These are phyloP conservation scores for Hygrocybe coccinea DNA, from an alignment of 768 basidiomycete genomes.

Conservation along the genomic window DNA sequence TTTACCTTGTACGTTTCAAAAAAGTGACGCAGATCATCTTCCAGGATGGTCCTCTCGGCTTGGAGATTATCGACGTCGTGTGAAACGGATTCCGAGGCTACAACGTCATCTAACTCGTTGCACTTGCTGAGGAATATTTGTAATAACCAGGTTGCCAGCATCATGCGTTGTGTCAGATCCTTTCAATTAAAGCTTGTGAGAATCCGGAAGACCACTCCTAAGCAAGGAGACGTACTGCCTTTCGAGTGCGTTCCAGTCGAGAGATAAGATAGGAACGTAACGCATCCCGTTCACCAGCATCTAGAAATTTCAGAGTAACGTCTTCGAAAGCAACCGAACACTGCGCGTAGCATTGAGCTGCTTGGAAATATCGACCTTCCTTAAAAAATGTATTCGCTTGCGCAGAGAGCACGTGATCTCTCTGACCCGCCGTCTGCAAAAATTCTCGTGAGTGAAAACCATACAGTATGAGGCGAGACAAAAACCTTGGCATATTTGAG, in stretches of 20 bases:
- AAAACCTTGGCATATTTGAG: slow-evolving; percentile 75
- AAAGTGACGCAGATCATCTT: slow-evolving; percentile 91
- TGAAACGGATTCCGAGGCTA: slow-evolving; percentile 78
- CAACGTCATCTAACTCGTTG: slow-evolving; percentile 90
- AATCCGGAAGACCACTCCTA: not conserved
- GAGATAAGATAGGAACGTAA: slow-evolving; percentile 86
- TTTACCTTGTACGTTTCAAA: slow-evolving; percentile 88
- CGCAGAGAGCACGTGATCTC: slow-evolving; percentile 75
- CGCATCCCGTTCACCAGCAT: slow-evolving; percentile 85
- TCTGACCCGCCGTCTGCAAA: slow-evolving; percentile 74
- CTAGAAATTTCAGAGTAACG: slow-evolving; percentile 84
- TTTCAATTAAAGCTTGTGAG: slow-evolving; percentile 26
- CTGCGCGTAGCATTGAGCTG: slow-evolving; percentile 89
- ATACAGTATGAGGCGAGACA: not conserved
- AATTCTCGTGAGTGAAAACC: slow-evolving; percentile 1
- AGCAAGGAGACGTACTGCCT: slow-evolving; percentile 52
- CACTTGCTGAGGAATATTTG: slow-evolving; percentile 97
- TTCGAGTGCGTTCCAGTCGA: slow-evolving; percentile 77
- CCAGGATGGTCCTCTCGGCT: slow-evolving; percentile 73
- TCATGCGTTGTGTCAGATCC: slow-evolving; percentile 93
- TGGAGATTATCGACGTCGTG: slow-evolving; percentile 82
- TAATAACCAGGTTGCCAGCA: slow-evolving; percentile 96
- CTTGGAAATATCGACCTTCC: slow-evolving; percentile 79
- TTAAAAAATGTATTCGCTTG: slow-evolving; percentile 80
- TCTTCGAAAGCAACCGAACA: slow-evolving; percentile 87